phyloP scores from a whole-genome alignment of 345 rosid species.

The Rhizophora apiculata region DNA sequence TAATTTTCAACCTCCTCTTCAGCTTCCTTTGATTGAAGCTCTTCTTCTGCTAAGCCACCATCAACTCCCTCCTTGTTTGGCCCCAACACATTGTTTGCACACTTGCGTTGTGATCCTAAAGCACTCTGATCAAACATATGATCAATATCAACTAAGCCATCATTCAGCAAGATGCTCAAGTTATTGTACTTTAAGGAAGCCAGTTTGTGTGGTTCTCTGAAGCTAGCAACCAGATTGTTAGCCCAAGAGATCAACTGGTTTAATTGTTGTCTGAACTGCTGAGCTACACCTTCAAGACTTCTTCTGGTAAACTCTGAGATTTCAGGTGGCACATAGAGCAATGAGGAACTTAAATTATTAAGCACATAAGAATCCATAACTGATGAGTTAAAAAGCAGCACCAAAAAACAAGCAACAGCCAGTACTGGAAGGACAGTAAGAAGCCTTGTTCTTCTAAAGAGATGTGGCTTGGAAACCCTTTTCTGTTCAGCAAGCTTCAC shows the following conservation, averaged over 20 bases:
- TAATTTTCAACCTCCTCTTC: conserved; percentile 4
- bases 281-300: conserved; percentile 30
- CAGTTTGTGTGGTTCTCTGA: conserved; percentile 24
- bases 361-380: conserved; percentile 21
- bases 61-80: conserved; percentile 13
- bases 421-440: conserved; percentile 40
- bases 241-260: conserved; percentile 29
- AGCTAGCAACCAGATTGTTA: conserved; percentile 31
- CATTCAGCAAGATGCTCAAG: conserved; percentile 44
- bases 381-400: conserved; percentile 35
- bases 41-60: conserved; percentile 6
- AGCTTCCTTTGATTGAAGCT: conserved; percentile 3
- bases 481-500: conserved; percentile 18
- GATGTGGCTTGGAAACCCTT: conserved; percentile 28
- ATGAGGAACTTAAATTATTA: conserved; percentile 26
- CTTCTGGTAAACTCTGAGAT: conserved; percentile 35
- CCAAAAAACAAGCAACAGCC: conserved; percentile 30
- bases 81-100: conserved; percentile 15
- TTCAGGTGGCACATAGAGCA: conserved; percentile 40
- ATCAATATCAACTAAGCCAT: conserved; percentile 21
- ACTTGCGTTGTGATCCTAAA: not conserved
- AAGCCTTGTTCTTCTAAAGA: conserved; percentile 39
- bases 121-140: conserved; percentile 19
- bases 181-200: conserved; percentile 45
- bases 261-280: conserved; percentile 38